Base-by-base conservation (phyloP, 257 asterid genomes). In the Thymus mandschuricus region DNA sequence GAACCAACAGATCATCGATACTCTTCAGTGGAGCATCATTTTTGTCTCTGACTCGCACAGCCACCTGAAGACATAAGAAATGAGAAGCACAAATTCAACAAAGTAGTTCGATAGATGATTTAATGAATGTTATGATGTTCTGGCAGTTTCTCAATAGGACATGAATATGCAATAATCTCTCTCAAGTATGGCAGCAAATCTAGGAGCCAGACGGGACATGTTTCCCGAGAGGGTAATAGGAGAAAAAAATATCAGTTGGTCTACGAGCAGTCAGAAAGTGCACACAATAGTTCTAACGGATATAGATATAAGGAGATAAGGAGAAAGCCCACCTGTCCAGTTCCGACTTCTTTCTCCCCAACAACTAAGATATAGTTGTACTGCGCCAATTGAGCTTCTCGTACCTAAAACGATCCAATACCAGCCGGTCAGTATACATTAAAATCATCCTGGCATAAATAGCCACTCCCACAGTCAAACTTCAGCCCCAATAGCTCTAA, bases 291-390 rank as follows among this genome's bases (percentile, higher is more conserved):
- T n/a, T n/a, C n/a, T n/a, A n/a, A n/a, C n/a, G n/a, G n/a, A 38
- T 11, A 64, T 54, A 46, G 41, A 75, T 10, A 66, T 44, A n/a
- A n/a, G n/a, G n/a, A n/a, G n/a, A 35, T 12, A 81, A 55, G 60
- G 72, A 11, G 66, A 59, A 64, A 10, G 29, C 75, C 43, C 35
- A 94, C 96, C 97, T 90, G 84, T 80, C 89, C 91, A 31, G 87
- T 85, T 49, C 84, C 87, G 50, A 80, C 88, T 87, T 95, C 99
- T 56, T 89, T 89, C 86, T 95, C 99, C 5, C 99, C 99, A 69
- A 95, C 99, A 10, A 95, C 99, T 81, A 95, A 76, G 67, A 95
- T 95, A 77, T 84, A 92, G 88, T 95, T 95, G 92, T 88, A 95
- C 55, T 95, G 96, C 0, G 96, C 96, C 83, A 89, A 3, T 73